Conservation (phyloP, 805 yeast species). For the Pachysolen tannophilus region DNA sequence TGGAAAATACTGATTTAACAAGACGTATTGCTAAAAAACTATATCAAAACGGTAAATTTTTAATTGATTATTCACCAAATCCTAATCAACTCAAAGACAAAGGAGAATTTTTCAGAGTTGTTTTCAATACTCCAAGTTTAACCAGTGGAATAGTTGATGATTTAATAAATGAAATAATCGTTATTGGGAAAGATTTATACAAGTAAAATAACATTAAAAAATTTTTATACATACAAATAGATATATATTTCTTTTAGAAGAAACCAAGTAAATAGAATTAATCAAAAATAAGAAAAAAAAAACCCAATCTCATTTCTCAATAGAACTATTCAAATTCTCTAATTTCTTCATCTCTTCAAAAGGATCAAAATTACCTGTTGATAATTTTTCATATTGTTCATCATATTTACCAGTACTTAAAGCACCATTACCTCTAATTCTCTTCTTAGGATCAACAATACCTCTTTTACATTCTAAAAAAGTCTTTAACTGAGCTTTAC, state of each 20-base stretch:
- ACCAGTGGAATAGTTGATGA: slow-evolving; percentile 35
- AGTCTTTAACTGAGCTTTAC: slow-evolving; percentile 76
- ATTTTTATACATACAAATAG: background rate
- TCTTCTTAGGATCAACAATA: slow-evolving; percentile 81
- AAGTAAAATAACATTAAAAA: background rate
- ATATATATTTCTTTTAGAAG: background rate
- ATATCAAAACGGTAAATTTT: slow-evolving; percentile 55
- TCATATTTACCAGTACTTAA: slow-evolving; percentile 89
- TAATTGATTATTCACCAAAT: slow-evolving; percentile 75
- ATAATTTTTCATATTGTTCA: slow-evolving; percentile 72
- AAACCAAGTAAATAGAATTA: background rate
- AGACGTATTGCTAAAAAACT: slow-evolving; percentile 52
- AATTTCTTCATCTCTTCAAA: slow-evolving; percentile 72
- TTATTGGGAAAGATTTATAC: slow-evolving; percentile 20
- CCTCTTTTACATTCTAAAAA: slow-evolving; percentile 90
- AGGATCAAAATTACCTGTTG: slow-evolving; percentile 77
- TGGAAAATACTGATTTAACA: slow-evolving; percentile 45
- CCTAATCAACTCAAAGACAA: slow-evolving; percentile 27
- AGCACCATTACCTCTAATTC: slow-evolving; percentile 92
- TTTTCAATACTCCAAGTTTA: slow-evolving; percentile 64
- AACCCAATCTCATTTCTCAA: slow-evolving; percentile 21
- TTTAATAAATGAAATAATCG: slow-evolving; percentile 30
- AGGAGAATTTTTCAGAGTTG: slow-evolving; percentile 83
- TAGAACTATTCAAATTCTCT: slow-evolving; percentile 47
- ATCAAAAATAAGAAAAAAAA: slow-evolving; percentile 1